Base-by-base conservation (phyloP, 441 rosid species). In the Erodium texanum region DNA sequence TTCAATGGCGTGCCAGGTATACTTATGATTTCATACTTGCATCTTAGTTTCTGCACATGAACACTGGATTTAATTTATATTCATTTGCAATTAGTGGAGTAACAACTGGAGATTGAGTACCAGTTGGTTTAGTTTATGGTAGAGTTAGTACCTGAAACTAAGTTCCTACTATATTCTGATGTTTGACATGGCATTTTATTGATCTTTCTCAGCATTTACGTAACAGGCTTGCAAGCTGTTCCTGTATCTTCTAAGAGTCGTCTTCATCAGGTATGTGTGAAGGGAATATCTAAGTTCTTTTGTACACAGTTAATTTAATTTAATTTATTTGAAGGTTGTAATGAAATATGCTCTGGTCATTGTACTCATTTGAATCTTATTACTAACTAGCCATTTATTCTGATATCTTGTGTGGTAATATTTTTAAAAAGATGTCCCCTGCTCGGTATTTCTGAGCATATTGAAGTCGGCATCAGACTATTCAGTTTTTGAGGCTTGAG, bases 1-100 rank as follows among this genome's bases (percentile, higher is more conserved):
- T 88, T 72, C 81, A 69, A 15, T 86, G 88, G 94, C 89, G 86
- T 52, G 81, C 83, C 54, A 86, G 95, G 89, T 88, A 75, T 38
- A 38, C 45, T 7, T 38, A 8, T 36, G 43, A 36, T 36, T 8
- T 6, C 43, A 36, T 6, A 32, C 36, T 32, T 32, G 36, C 36
- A 32, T 32, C 36, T 32, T 32, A 34, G 38, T 34, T 34, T 34
- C 38, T 34, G 38, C 38, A 2, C 38, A 38, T 24, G 14, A 24
- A 48, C 18, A 50, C 3, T 15, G 4, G 11, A 15, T 52, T 52
- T 15, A 52, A 52, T 15, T 14, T 10, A 4, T 14, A 52, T 14
- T 14, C 2, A 8, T 14, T 52, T 15, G 59, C 19, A 15, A 52
- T 18, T 52, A 52, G 59, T 18, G 11, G 38, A 34, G 4, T 34